Conservation (phyloP, 2,329 filamentous ascomycete species). For the Fonsecaea monophora region DNA sequence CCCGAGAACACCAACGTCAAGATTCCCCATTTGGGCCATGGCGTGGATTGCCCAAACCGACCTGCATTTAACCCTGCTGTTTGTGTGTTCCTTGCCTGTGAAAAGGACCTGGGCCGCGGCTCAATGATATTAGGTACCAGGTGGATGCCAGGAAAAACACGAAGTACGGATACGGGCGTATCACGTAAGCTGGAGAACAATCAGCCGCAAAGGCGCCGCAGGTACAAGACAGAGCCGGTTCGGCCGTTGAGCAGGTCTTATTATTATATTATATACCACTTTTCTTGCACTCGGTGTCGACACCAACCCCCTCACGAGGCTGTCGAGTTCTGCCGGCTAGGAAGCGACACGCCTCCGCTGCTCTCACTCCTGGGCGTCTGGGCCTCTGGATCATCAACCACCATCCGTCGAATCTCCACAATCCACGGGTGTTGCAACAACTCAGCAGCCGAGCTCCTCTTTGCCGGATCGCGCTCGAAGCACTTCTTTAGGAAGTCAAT, state of each 20-base stretch:
- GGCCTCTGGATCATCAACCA: conserved; percentile 47
- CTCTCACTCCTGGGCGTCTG: conserved; percentile 35
- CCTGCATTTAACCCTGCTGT: conserved; percentile 1
- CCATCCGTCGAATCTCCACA: conserved; percentile 56
- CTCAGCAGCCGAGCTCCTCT: conserved; percentile 82
- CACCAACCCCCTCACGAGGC: not conserved
- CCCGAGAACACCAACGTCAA: conserved; percentile 12
- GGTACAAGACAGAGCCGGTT: not conserved
- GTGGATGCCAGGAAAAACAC: conserved; percentile 8
- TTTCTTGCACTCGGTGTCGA: not conserved
- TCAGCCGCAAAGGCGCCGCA: not conserved
- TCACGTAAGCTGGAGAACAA: conserved; percentile 4
- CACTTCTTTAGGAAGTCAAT: conserved; percentile 88
- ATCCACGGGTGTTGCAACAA: conserved; percentile 94
- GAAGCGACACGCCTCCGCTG: conserved; percentile 31
- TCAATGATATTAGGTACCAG: conserved; percentile 7
- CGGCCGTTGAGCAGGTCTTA: not conserved
- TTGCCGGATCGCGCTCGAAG: conserved; percentile 82
- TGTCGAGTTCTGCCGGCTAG: conserved; percentile 31
- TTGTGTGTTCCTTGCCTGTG: not conserved
- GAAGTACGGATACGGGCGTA: not conserved
- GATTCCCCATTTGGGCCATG: conserved; percentile 10
- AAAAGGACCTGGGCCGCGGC: not conserved
- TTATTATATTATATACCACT: not conserved
- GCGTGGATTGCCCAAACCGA: not conserved